These are phyloP conservation scores for Thymus mandschuricus DNA, from an alignment of 257 asterid genomes.

Conservation along the genomic window DNA sequence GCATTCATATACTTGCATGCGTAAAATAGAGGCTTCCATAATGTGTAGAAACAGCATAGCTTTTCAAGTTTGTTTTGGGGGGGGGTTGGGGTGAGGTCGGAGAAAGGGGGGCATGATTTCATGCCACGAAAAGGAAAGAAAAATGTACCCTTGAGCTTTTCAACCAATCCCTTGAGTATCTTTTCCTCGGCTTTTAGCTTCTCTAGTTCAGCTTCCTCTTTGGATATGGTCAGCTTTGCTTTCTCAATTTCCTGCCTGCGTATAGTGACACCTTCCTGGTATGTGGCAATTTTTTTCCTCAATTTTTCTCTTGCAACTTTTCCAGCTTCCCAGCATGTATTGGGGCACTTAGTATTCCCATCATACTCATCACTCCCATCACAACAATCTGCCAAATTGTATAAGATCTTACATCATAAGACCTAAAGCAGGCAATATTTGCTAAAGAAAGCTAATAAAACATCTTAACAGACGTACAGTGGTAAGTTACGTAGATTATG, in stretches of 20 bases:
- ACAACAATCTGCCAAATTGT: conserved; percentile 79
- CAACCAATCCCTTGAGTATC: conserved; percentile 73
- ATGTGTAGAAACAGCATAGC: conserved; percentile 7
- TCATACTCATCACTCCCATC: conserved; percentile 98
- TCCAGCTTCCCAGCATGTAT: conserved; percentile 98
- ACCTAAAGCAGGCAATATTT: conserved; percentile 18
- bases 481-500: neutral
- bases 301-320: conserved; percentile 85
- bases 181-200: conserved; percentile 81
- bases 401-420: conserved; percentile 30
- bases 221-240: conserved; percentile 67
- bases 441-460: conserved; percentile 7
- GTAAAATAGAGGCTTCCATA: conserved; percentile 13
- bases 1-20: conserved; percentile 19
- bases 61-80: neutral
- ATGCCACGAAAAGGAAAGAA: conserved; percentile 19
- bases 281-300: conserved; percentile 76
- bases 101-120: conserved; percentile 8
- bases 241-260: conserved; percentile 68
- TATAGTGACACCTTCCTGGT: conserved; percentile 69
- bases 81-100: neutral
- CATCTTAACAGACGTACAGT: neutral
- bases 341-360: conserved; percentile 73
- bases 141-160: conserved; percentile 75
- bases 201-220: conserved; percentile 74